These are phyloP conservation scores for Lachancea nothofagi DNA, from an alignment of 805 yeast genomes.

Conservation along the genomic window DNA sequence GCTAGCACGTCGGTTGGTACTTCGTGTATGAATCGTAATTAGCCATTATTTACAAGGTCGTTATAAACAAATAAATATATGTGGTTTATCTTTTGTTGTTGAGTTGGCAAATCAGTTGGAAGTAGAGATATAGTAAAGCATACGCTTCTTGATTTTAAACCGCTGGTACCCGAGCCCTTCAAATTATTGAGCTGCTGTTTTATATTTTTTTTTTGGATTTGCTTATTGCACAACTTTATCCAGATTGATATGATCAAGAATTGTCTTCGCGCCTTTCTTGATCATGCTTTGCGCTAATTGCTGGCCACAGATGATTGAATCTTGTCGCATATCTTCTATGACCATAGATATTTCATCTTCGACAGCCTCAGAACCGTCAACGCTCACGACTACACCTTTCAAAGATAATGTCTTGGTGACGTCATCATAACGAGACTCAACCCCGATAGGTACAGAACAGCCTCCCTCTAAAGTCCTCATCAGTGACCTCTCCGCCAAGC, in stretches of 20 bases:
- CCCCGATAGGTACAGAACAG: constrained; percentile 96
- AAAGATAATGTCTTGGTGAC: constrained; percentile 44
- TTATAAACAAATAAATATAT: constrained; percentile 5
- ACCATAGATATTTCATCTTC: constrained; percentile 40
- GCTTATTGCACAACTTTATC: constrained; percentile 44
- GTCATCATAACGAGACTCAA: constrained; percentile 51
- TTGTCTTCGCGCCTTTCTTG: constrained; percentile 73
- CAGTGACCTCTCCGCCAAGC: constrained; percentile 82
- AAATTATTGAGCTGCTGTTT: neutral
- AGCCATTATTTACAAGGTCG: constrained; percentile 8
- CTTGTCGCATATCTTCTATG: constrained; percentile 42
- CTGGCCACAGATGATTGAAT: constrained; percentile 67
- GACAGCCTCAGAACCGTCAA: constrained; percentile 71
- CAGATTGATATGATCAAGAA: constrained; percentile 74
- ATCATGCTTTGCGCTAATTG: constrained; percentile 62
- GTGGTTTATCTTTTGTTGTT: neutral
- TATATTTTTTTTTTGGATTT: too few relatives aligned
- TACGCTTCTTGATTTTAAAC: too few relatives aligned
- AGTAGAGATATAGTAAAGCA: too few relatives aligned
- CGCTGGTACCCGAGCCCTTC: too few relatives aligned
- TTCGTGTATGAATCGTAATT: constrained; percentile 4
- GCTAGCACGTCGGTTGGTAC: too few relatives aligned
- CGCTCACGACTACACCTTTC: constrained; percentile 72
- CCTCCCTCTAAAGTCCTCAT: constrained; percentile 94
- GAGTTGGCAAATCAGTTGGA: neutral